Base-by-base conservation (phyloP, 371 early-diverging fungal genomes). In the Mucor piriformis region DNA sequence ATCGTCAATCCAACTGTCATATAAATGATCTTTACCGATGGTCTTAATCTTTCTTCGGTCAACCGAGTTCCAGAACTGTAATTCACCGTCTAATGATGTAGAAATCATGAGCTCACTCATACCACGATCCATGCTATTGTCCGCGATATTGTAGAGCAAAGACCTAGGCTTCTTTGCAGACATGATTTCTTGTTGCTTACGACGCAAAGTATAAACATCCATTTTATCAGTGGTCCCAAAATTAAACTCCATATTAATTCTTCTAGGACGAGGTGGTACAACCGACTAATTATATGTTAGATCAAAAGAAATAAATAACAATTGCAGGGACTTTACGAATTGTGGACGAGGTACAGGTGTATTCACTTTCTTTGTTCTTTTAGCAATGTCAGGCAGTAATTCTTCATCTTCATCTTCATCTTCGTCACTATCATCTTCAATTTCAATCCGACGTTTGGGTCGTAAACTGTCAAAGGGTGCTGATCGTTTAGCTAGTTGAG, bases 1-100 rank as follows among this genome's bases (percentile, higher is more conserved):
- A 32, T 72, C 76, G 24, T 76, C 76, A 37, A 72, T 63, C 70
- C 73, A 72, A 10, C 62, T 53, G 16, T 62, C 54, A 47, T 67
- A 66, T 3, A 73, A 27, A 2, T 51, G 44, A 6, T 63, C 61
- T 27, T 57, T 63, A 13, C 63, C 70, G 8, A 72, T 47, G 0
- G 65, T 60, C 23, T 66, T 73, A n/a, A 72, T 53, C 8, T 59
- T 59, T 52, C 60, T 64, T 34, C 46, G 32, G 10, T 55, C 56
- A 1, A 18, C 13, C 21, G 56, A 33, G 7, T 46, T 55, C 76
- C 76, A 76, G 25, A 72, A 72, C 7, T 72, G 70, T 15, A 72
- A 57, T 23, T 75, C 72, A 12, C 77, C 77, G 37, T 67, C 68
- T 18, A 77, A 34, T 0, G 66, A 64, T 1, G 77, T 67, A 0